Evolutionary conservation across 1,284 basidiomycete species (phyloP).

Genomic region (Fistulinella staudtii): DNA sequence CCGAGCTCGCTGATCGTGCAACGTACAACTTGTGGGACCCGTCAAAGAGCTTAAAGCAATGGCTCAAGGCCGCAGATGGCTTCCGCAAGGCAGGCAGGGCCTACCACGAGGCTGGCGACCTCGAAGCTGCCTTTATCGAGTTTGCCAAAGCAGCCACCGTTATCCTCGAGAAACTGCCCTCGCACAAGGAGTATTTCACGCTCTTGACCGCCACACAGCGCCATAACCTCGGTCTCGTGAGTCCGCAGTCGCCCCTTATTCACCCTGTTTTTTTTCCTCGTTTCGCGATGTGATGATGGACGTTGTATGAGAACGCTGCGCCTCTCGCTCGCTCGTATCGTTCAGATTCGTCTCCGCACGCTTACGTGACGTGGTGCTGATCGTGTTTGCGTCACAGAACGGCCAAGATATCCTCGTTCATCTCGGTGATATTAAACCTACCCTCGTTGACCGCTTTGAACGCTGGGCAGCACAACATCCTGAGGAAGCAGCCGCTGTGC

Average conservation of each 20-base stretch:
- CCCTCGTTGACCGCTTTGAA: constrained; percentile 50
- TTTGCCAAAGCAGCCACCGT: constrained; percentile 41
- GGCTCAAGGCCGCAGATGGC: constrained; percentile 35
- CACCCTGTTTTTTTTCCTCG: no score
- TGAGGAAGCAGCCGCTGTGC: constrained; percentile 27
- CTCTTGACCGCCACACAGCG: constrained; percentile 36
- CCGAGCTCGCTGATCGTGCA: constrained; percentile 36
- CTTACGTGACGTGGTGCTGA: constrained; percentile 20
- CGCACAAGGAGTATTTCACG: constrained; percentile 36
- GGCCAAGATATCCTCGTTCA: constrained; percentile 62
- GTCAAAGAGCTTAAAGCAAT: constrained; percentile 34
- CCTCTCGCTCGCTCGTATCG: no score
- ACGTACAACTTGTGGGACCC: constrained; percentile 33
- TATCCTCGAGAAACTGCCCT: constrained; percentile 41
- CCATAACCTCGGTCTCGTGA: constrained; percentile 37
- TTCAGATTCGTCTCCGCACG: no score
- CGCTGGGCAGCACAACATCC: constrained; percentile 42
- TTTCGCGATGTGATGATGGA: no score
- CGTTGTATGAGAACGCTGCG: no score
- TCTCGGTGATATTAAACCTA: constrained; percentile 48
- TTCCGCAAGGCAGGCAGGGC: constrained; percentile 33
- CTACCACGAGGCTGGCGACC: constrained; percentile 26
- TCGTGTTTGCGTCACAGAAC: constrained; percentile 44
- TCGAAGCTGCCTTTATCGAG: constrained; percentile 37
- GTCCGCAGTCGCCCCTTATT: constrained; percentile 21